Percentiles rank a stretch among this genome's conserved stretches.
phyloP scores from a whole-genome alignment of 805 yeast genomes.

The Wickerhamomyces chambardii region DNA sequence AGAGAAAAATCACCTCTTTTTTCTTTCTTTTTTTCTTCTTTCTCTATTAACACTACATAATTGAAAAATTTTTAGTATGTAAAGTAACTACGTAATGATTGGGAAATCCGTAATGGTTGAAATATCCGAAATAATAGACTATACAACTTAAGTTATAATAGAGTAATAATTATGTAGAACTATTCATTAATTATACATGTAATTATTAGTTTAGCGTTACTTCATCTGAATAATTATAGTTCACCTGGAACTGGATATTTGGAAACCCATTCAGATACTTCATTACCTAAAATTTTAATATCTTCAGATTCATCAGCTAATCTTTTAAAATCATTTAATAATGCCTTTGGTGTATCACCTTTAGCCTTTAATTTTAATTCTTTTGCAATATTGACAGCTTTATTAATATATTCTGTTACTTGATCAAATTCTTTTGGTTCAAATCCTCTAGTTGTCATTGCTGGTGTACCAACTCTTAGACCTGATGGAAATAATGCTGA shows the following conservation, averaged over 20 bases:
- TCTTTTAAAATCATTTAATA: constrained; percentile 60
- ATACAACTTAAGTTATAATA: too few relatives aligned
- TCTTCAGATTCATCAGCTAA: constrained; percentile 57
- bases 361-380: constrained; percentile 49
- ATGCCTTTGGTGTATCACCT: constrained; percentile 49
- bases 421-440: constrained; percentile 66
- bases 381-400: constrained; percentile 65
- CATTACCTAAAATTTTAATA: constrained; percentile 51
- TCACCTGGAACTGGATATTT: constrained; percentile 89
- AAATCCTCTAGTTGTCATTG: constrained; percentile 96
- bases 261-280: constrained; percentile 66
- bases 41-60: too few relatives aligned
- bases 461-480: constrained; percentile 95
- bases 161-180: too few relatives aligned
- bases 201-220: too few relatives aligned
- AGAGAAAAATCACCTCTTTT: too few relatives aligned
- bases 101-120: too few relatives aligned
- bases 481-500: constrained; percentile 97
- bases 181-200: too few relatives aligned
- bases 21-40: too few relatives aligned
- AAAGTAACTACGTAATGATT: too few relatives aligned
- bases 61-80: too few relatives aligned
- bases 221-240: too few relatives aligned
- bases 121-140: too few relatives aligned
- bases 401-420: constrained; percentile 74